Base-by-base conservation (phyloP, 495 filamentous ascomycete species). In the Venustampulla echinocandica region DNA sequence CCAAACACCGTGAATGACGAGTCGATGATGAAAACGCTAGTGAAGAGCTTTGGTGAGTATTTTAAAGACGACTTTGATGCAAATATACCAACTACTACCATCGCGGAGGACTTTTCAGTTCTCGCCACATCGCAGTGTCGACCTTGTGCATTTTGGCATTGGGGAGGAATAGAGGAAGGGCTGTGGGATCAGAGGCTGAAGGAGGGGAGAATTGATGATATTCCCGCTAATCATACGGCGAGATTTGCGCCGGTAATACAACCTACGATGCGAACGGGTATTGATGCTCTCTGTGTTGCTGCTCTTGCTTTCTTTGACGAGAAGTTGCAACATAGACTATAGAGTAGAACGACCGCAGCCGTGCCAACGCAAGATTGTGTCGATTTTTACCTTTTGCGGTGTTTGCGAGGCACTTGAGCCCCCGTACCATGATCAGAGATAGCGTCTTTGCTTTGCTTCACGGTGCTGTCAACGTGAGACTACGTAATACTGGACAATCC, bases 211-310 rank as follows among this genome's bases (percentile, higher is more conserved):
- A 43, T 69, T 13, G 45, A 66, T 27, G 46, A 64, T 33, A 52
- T 76, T 25, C 69, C 74, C 0, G 67, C 64, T 25, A 82, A 82
- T 48, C 80, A 85, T 57, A 79, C 70, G 42, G 64, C 69, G 1
- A 71, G 68, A 48, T 84, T 82, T 64, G 72, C 72, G 33, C 80
- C 79, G 15, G 74, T 67, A 0, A 66, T 85, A 14, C 61, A 79
- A 54, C 76, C 77, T 7, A 83, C 78, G n/a, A 54, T 85, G 50
- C 55, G 41, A 36, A 69, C 67, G 0, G 80, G 65, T 3, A 57
- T 75, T 17, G 75, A 81, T 64, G 79, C 69, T 5, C 64, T 80
- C 55, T 68, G 68, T 23, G 59, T 72, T 19, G 75, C 63, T 1
- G 77, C 76, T 7, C 58, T 82, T 64, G 75, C 58, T 2, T 70